Base-by-base conservation (phyloP, 495 filamentous ascomycete species). In the Cercophora newfieldiana region DNA sequence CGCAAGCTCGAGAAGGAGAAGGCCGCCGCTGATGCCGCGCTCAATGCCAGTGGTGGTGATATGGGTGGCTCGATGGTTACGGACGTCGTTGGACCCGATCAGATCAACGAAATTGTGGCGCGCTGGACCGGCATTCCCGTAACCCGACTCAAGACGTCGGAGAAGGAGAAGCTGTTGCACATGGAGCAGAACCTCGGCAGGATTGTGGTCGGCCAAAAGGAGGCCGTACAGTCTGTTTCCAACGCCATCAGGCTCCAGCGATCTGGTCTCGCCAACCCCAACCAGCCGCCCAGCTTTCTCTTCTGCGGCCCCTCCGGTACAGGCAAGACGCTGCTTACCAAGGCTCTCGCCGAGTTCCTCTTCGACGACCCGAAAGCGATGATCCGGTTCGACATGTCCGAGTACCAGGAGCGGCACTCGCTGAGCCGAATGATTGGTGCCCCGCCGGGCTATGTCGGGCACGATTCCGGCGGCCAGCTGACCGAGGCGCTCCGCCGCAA, bases 301-400 rank as follows among this genome's bases (percentile, higher is more conserved):
- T 99, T 99, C 86, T 97, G 95, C 72, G 95, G 95, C 80, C 95
- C 95, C 8, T 97, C 94, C 0, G 95, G 95, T 77, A 99, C 95
- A 1, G 95, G 95, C 78, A 99, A 99, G 81, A 99, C 95, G 2
- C 81, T 99, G 14, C 88, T 99, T 55, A 97, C 94, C 64, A 99
- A 99, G 78, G 93, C 93, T 8, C 85, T 99, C 10, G 95, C 95
- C 51, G 95, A 99, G 76, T 99, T 99, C 83, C 84, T 99, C 37
- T 99, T 99, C 79, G 95, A 99, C 74, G 95, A 99, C 72, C 84
- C 95, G 18, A 97, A 97, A 83, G 81, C 93, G 19, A 99, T 99
- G 95, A 96, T 99, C 73, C 91, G 95, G 18, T 94, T 99, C 81
- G 95, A 99, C 78, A 99, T 99, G 95, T 98, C 95, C 7, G 95